Evolutionary conservation across 306 rosid species (phyloP), one percentile per base, ranked within the genome.

Genomic region (Amphicarpaea edgeworthii): DNA sequence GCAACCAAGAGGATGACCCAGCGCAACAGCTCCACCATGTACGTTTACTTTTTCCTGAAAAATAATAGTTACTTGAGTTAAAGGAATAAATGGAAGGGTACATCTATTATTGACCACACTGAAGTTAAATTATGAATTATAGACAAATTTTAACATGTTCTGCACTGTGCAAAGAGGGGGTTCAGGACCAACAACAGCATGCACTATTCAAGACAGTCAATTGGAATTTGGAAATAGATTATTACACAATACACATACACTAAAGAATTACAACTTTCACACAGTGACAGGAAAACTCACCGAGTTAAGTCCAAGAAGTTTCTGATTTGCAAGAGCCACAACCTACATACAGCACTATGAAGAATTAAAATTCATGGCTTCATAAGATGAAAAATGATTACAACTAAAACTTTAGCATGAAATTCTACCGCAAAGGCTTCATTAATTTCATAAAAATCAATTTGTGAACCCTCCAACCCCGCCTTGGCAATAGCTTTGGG

Each of bases 1-100:
- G 83, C 99, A 96, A 59, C 99, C 99, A n/a, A 96, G 93, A 82
- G 99, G 99, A 77, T 96, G 99, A 67, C 99, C 99, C 89, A 96
- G 82, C 1, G 96, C 80, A 63, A 96, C 99, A 14, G 97, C 96
- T 80, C 99, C 99, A 79, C 99, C 99, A 53, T 92, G 95, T 55
- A 92, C 91, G 24, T 96, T 96, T 24, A 93, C 96, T 64, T 87
- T 96, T 51, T 85, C 93, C 98, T 93, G 89, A 50, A 82, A 69
- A 70, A 64, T 34, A 43, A 70, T 23, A 28, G 26, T 26, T 62
- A 72, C 38, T 16, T 83, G 64, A 75, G 77, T 16, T 0, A 51
- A 23, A 47, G 26, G 5, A 66, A 41, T 57, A 81, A 77, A 73
- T 10, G 58, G 7, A 12, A 68, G 72, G 26, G 6, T 53, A 24